These are phyloP conservation scores for Nemania sp. DNA, from an alignment of 2,329 filamentous ascomycete genomes.

Conservation along the genomic window DNA sequence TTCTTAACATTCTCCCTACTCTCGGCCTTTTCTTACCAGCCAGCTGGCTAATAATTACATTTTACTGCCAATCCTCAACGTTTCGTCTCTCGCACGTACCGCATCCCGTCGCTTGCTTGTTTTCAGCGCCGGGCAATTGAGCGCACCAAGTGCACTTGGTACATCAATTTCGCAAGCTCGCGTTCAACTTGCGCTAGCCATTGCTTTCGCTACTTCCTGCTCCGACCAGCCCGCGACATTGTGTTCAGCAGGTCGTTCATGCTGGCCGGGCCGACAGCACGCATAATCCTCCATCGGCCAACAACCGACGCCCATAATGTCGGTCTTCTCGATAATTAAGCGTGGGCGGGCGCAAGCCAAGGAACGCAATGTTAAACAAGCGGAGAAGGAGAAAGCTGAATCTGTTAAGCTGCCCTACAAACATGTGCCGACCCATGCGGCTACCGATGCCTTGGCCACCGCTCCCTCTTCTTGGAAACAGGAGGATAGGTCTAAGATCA, in stretches of 20 bases:
- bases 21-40: too few species aligned
- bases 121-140: background rate
- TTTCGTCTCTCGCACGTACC: background rate
- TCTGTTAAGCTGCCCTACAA: conserved; percentile 53
- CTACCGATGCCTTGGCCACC: conserved; percentile 58
- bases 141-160: background rate
- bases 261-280: conserved; percentile 3
- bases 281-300: background rate
- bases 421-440: conserved; percentile 65
- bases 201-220: too few species aligned
- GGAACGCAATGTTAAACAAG: conserved; percentile 53
- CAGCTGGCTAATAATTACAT: too few species aligned
- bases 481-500: conserved; percentile 51
- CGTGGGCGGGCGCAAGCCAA: conserved; percentile 53
- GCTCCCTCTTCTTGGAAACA: conserved; percentile 56
- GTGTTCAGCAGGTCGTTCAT: conserved; percentile 2
- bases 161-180: background rate
- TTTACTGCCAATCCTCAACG: too few species aligned
- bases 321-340: conserved; percentile 29
- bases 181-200: too few species aligned
- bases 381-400: conserved; percentile 51
- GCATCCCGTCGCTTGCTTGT: background rate
- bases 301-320: conserved; percentile 17
- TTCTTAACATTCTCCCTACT: background rate
- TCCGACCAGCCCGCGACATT: conserved; percentile 1